These are phyloP conservation scores for Crotalaria pallida DNA, from an alignment of 306 rosid genomes.

Conservation along the genomic window DNA sequence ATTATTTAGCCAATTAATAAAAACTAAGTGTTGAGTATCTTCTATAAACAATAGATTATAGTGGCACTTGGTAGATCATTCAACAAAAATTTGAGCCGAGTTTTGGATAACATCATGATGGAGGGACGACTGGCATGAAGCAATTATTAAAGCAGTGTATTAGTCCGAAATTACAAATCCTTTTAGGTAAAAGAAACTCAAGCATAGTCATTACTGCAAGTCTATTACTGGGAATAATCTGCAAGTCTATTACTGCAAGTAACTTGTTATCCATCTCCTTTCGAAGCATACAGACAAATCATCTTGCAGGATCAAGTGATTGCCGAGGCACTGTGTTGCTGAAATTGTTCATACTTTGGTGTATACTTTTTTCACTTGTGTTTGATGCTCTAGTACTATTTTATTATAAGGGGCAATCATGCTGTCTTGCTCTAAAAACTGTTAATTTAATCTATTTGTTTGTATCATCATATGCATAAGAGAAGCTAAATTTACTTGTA, in stretches of 20 bases:
- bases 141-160: neutral
- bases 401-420: slow-evolving; percentile 17
- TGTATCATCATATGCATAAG: slow-evolving; percentile 8
- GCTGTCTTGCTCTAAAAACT: slow-evolving; percentile 9
- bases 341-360: slow-evolving; percentile 6
- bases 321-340: neutral
- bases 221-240: slow-evolving; percentile 4
- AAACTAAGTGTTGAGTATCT: neutral
- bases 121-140: neutral
- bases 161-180: neutral
- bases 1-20: neutral
- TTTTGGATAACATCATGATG: neutral
- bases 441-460: neutral
- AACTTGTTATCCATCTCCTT: neutral
- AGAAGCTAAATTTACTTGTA: too few relatives aligned
- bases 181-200: too few relatives aligned
- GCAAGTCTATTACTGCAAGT: slow-evolving; percentile 12
- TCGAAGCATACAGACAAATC: slow-evolving; percentile 3
- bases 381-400: neutral
- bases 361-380: slow-evolving; percentile 13
- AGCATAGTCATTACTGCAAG: neutral
- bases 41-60: neutral
- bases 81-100: neutral
- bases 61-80: neutral
- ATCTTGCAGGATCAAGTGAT: neutral